phyloP scores from a whole-genome alignment of 1,139 yeast species.

The Yamadazyma songkhlaensis region DNA sequence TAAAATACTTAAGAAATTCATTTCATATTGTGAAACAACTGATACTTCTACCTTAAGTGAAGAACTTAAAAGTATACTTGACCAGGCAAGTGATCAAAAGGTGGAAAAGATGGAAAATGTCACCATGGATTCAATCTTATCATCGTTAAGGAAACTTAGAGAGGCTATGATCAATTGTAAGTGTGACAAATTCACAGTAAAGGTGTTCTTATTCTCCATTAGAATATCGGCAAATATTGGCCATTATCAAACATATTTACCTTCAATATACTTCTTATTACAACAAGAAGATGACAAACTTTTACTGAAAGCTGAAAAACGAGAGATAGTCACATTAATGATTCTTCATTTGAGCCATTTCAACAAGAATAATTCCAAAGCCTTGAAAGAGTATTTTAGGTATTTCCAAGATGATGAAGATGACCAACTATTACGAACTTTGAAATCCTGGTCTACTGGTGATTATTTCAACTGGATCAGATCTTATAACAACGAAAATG shows the following conservation, averaged over 20 bases:
- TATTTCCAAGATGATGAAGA: slow-evolving; percentile 22
- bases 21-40: slow-evolving; percentile 23
- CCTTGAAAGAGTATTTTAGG: slow-evolving; percentile 30
- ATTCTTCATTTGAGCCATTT: slow-evolving; percentile 50
- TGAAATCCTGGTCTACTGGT: slow-evolving; percentile 33
- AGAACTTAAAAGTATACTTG: slow-evolving; percentile 16
- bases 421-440: slow-evolving; percentile 19
- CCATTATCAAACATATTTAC: slow-evolving; percentile 56
- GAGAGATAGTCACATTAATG: slow-evolving; percentile 40
- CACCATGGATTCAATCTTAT: slow-evolving; percentile 25
- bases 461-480: slow-evolving; percentile 45
- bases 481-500: slow-evolving; percentile 29
- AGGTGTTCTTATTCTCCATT: slow-evolving; percentile 51
- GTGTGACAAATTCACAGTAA: slow-evolving; percentile 39
- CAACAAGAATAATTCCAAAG: slow-evolving; percentile 31
- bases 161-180: slow-evolving; percentile 46
- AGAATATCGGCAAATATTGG: slow-evolving; percentile 46
- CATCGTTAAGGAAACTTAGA: slow-evolving; percentile 44
- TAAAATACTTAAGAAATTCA: slow-evolving; percentile 30
- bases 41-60: slow-evolving; percentile 17
- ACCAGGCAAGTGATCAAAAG: slow-evolving; percentile 1
- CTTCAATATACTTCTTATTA: slow-evolving; percentile 46
- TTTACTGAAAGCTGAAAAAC: slow-evolving; percentile 27
- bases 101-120: not conserved
- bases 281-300: slow-evolving; percentile 10